phyloP scores from a whole-genome alignment of 2,329 filamentous ascomycete genomes.

The Hymenoscyphus scutula region DNA sequence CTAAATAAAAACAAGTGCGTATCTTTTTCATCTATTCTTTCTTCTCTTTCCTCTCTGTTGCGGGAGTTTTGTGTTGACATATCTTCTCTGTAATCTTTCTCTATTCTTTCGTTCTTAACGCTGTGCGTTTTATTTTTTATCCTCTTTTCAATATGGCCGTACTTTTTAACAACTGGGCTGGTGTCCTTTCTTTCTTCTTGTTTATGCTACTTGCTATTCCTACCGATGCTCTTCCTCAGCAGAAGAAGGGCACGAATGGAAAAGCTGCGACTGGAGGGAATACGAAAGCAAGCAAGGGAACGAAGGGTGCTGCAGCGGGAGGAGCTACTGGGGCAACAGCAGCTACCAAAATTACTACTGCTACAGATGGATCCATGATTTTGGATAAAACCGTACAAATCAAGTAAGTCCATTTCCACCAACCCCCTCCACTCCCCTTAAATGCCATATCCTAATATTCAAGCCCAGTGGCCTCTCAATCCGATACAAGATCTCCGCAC shows the following conservation, averaged over 20 bases:
- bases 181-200: slow-evolving; percentile 24
- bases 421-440: not conserved
- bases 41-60: slow-evolving; percentile 8
- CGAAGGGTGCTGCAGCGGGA: slow-evolving; percentile 9
- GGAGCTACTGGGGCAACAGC: slow-evolving; percentile 16
- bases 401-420: slow-evolving; percentile 41
- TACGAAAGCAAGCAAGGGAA: slow-evolving; percentile 8
- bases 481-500: slow-evolving; percentile 55
- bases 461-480: slow-evolving; percentile 47
- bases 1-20: slow-evolving; percentile 6
- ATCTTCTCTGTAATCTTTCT: slow-evolving; percentile 6
- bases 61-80: slow-evolving; percentile 7
- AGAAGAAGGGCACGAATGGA: slow-evolving; percentile 9
- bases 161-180: slow-evolving; percentile 24
- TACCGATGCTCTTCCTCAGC: slow-evolving; percentile 27
- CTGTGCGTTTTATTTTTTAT: slow-evolving; percentile 24
- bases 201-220: slow-evolving; percentile 22
- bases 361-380: slow-evolving; percentile 54
- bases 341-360: slow-evolving; percentile 29
- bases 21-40: slow-evolving; percentile 14
- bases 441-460: slow-evolving; percentile 11
- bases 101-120: slow-evolving; percentile 21
- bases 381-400: slow-evolving; percentile 53
- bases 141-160: slow-evolving; percentile 18
- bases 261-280: not conserved